Evolutionary conservation across 2,329 filamentous ascomycete genomes (phyloP), one percentile per base, ranked within the genome.

Genomic region (Aspergillus hiratsukae): DNA sequence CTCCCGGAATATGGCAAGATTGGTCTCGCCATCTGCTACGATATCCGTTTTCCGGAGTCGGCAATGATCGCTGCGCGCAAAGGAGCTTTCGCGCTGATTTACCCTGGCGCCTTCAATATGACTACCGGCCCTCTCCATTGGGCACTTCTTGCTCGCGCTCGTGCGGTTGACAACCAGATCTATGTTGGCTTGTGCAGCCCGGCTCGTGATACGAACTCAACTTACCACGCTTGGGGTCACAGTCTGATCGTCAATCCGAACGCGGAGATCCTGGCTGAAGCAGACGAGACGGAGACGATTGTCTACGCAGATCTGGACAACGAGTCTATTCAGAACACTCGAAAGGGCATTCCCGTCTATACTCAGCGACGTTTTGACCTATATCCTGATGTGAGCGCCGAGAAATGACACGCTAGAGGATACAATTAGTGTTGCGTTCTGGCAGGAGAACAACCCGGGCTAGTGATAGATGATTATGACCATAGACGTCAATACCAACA

Each of bases 41-140:
- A 99, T 75, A 85, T 99, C 54, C 90, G 94, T 43, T 99, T 99
- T 78, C 93, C 94, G 0, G 94, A 97, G 76, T 81, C 96, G 10
- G 94, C 91, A 3, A 94, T 85, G 71, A 87, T 97, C 55, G 93
- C 93, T 0, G 90, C 93, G 21, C 83, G 94, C 31, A 86, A 86
- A 63, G 91, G 88, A n/a, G 88, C 86, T 56, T 99, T 99, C 73
- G 81, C 90, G 48, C 83, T 97, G 53, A 72, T 97, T 19, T 97
- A 97, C 74, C 94, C 94, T 0, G 94, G 91, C n/a, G 94, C 94
- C 1, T 99, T 99, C 81, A 99, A 97, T 75, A 80, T 89, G 58
- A 96, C 91, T 0, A 99, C 94, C 0, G 94, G 94, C 0, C 87
- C 89, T 5, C 75, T 97, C 72, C 94, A 99, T 75, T 99, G 94